Conservation (phyloP, 352 stramenopile genomes). For the Globisporangium canariense region DNA sequence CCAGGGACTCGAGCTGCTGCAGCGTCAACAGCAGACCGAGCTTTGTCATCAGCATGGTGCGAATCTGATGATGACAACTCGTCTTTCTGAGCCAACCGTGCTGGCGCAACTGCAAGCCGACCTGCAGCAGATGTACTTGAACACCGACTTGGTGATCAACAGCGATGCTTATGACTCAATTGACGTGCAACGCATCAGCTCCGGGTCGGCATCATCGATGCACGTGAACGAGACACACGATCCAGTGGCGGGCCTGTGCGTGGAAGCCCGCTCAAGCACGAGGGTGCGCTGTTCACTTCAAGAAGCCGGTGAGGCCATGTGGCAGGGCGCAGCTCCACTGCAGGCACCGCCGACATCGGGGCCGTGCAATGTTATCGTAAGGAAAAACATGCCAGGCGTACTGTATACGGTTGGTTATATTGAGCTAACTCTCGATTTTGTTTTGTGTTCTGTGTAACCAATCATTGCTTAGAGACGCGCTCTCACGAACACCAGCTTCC, state of each 20-base stretch:
- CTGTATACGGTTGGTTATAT: not conserved
- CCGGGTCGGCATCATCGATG: not conserved
- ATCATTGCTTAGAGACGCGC: not conserved
- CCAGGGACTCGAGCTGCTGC: not conserved
- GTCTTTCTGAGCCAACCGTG: not conserved
- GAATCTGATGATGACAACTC: not conserved
- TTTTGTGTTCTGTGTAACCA: not conserved
- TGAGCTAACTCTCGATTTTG: not conserved
- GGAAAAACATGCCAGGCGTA: not conserved
- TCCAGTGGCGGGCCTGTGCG: not conserved
- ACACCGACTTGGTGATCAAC: not conserved
- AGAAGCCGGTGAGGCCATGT: slow-evolving; percentile 10
- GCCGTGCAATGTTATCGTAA: not conserved
- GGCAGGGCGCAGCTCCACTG: slow-evolving; percentile 10
- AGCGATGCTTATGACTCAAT: not conserved
- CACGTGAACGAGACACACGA: not conserved
- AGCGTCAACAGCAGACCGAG: not conserved
- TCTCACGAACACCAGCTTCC: slow-evolving; percentile 1
- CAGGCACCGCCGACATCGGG: not conserved
- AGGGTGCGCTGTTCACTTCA: not conserved
- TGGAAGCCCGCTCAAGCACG: not conserved
- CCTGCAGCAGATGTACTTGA: not conserved
- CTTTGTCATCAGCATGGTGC: not conserved
- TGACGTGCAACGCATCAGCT: not conserved
- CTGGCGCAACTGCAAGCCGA: not conserved